Evolutionary conservation across 768 basidiomycete genomes (phyloP).

Genomic region (Termitomyces titanicus): DNA sequence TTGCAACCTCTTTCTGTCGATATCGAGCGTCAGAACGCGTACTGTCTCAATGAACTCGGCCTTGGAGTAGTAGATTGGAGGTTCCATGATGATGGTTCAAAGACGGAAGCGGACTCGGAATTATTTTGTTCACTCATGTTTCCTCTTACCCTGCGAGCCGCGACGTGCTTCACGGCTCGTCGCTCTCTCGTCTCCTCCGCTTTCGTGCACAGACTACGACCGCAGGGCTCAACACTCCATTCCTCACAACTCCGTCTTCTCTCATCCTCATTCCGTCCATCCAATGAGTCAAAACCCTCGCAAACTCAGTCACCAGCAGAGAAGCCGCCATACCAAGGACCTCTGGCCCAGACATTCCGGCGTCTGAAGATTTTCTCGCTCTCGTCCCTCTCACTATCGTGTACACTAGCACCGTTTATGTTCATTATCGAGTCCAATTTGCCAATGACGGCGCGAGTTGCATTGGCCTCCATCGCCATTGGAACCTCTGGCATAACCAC

Average conservation of each 20-base stretch:
- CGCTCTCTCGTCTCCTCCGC: background rate
- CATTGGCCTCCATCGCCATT: conserved; percentile 67
- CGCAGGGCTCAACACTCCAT: background rate
- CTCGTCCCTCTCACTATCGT: conserved; percentile 67
- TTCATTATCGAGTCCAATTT: conserved; percentile 78
- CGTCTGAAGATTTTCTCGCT: conserved; percentile 82
- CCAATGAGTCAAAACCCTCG: conserved; percentile 5
- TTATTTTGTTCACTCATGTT: conserved; percentile 7
- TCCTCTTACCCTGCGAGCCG: conserved; percentile 6
- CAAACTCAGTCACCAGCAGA: conserved; percentile 10
- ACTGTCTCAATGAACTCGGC: conserved; percentile 90
- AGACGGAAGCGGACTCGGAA: conserved; percentile 3
- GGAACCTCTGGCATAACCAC: conserved; percentile 74
- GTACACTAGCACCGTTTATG: conserved; percentile 72
- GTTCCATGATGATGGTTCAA: conserved; percentile 46
- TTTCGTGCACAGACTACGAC: background rate
- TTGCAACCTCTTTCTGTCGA: conserved; percentile 1
- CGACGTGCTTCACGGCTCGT: conserved; percentile 6
- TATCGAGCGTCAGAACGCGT: conserved; percentile 14
- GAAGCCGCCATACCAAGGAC: conserved; percentile 60
- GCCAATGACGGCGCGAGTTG: conserved; percentile 63
- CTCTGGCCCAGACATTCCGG: conserved; percentile 68
- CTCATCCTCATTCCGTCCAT: conserved; percentile 5
- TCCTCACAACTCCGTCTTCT: conserved; percentile 4
- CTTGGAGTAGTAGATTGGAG: conserved; percentile 75